Percentiles rank a stretch among this genome's conserved stretches.
These are phyloP conservation scores for Nelumbo lutea DNA, from an alignment of 164 flowering plant species.

Conservation along the genomic window DNA sequence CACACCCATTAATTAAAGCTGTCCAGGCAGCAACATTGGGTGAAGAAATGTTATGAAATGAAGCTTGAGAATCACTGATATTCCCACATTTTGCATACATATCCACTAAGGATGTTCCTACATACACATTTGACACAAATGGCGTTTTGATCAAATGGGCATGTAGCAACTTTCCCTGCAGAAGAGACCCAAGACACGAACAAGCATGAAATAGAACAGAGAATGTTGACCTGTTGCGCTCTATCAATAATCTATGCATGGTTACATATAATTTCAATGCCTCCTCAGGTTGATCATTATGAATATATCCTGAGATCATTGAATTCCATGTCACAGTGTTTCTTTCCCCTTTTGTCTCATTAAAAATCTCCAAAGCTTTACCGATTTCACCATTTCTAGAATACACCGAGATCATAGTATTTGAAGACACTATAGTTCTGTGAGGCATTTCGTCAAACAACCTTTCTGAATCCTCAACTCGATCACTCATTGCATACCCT, in stretches of 20 bases:
- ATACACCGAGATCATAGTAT: conserved; percentile 61
- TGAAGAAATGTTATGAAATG: conserved; percentile 41
- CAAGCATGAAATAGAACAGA: conserved; percentile 60
- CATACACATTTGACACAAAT: conserved; percentile 54
- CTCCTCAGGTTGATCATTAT: conserved; percentile 41
- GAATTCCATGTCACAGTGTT: conserved; percentile 73
- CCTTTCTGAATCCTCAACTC: conserved; percentile 38
- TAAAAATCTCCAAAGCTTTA: conserved; percentile 52
- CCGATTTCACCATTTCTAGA: conserved; percentile 43
- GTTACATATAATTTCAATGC: conserved; percentile 43
- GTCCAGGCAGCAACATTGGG: conserved; percentile 86
- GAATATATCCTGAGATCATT: conserved; percentile 61
- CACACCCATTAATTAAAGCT: conserved; percentile 62
- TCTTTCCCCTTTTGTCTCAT: conserved; percentile 36
- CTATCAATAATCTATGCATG: conserved; percentile 44
- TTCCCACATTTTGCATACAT: conserved; percentile 84
- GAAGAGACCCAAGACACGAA: conserved; percentile 54
- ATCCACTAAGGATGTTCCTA: conserved; percentile 68
- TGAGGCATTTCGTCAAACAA: conserved; percentile 47
- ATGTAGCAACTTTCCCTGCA: conserved; percentile 51
- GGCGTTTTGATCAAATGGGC: conserved; percentile 52
- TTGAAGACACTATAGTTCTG: conserved; percentile 34
- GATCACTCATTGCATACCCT: conserved; percentile 51
- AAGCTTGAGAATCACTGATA: conserved; percentile 42
- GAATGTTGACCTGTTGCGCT: conserved; percentile 54